Evolutionary conservation across 2,329 filamentous ascomycete species (phyloP), one percentile per base, ranked within the genome.

Genomic region (Trichoderma sp.): DNA sequence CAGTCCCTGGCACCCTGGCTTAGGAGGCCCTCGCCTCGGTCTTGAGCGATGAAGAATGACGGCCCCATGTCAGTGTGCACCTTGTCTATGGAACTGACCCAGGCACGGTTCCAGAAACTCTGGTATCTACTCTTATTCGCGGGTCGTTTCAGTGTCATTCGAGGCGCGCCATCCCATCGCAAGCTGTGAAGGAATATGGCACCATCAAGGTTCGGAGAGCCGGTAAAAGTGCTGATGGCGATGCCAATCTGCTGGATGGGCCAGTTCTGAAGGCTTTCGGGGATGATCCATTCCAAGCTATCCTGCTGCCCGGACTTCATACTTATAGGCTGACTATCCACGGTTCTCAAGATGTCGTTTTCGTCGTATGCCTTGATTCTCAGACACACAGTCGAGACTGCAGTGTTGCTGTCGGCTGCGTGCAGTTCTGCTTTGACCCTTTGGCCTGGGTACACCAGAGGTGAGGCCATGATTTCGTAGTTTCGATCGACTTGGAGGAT

Each of bases 1-100:
- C 83, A 84, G 6, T 82, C 81, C 0, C 82, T 77, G n/a, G 82
- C 83, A 3, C 83, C 83, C n/a, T 82, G 79, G 67, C 67, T 78
- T 2, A 83, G 71, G 4, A 84, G 72, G 0, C 83, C 83, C 63
- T 84, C 16, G 64, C 76, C 53, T 35, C 68, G 71, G 8, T 33
- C 66, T 18, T 75, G 66, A 9, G 75, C 60, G 21, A 75, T 73
- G 33, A 41, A 53, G 9, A 77, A 50, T 18, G 74, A 60, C 11
- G 12, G 67, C 18, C 45, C 45, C 45, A 50, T 50, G 8, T 50
- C 45, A n/a, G 59, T 27, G 11, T 72, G 50, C 6, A 69, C 72
- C 2, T 66, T 45, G 62, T 75, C 74, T 6, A 62, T 41, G 21
- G 38, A 38, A 27, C 33, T 72, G 6, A 77, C 62, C 75, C 75